Evolutionary conservation across 192 early-diverging fungal genomes (phyloP), one percentile per base, ranked within the genome.

Genomic region (Linnemannia exigua): DNA sequence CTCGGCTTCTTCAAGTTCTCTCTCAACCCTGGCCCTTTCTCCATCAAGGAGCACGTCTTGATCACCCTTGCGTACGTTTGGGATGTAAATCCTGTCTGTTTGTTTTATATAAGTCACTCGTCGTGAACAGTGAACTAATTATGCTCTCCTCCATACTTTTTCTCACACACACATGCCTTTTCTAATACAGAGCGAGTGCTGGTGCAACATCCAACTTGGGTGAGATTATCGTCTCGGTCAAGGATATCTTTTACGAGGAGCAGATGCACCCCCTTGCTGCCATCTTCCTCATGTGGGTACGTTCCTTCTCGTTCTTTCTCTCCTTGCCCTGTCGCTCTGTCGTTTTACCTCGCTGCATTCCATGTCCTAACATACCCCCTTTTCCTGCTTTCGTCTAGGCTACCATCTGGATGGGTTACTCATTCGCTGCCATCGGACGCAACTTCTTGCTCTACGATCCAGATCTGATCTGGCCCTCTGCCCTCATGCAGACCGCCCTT

Each of bases 41-140:
- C 89, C 12, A 77, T 89, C 77, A 91, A 91, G 76, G 90, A 91
- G 69, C 89, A 90, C 44, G 90, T 87, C 9, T 76, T 91, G 46
- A 87, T 91, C 44, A 84, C 82, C 25, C 79, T 88, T 47, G 84
- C 84, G 84, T 86, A 80, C 68, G 84, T 86, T 69, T 17, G 9
- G n/a, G 41, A 3, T 44, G 41, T 9, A 44, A 44, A 44, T 9
- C 5, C 41, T 44, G 31, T 63, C 25, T 63, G 25, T 3, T 63
- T 25, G 28, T 63, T 33, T 22, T 20, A n/a, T 58, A 25, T 25
- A 20, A 22, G n/a, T n/a, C n/a, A n/a, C 54, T 58, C 8, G 0
- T n/a, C 28, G 17, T 12, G 8, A 52, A 20, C 16, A 11, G 63
- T 41, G 0, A 41, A n/a, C 36, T 22, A 9, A 41, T 41, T 8